phyloP scores from a whole-genome alignment of 768 basidiomycete genomes.

The Kwoniella botswanensis region DNA sequence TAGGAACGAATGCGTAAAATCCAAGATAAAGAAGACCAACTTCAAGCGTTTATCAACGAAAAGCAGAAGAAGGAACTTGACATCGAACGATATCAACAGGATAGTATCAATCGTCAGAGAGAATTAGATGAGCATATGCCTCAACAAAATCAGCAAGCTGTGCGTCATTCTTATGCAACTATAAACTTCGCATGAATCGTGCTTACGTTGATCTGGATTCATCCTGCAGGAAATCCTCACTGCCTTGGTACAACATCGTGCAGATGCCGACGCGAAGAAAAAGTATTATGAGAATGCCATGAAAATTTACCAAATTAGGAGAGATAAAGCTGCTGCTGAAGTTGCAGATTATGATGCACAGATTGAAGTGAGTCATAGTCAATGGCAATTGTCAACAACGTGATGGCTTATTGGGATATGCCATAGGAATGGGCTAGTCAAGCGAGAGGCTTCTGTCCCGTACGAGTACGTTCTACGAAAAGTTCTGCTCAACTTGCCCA shows the following conservation, averaged over 20 bases:
- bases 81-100: conserved; percentile 10
- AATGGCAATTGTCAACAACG: background rate
- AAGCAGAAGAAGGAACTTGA: conserved; percentile 58
- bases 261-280: conserved; percentile 5
- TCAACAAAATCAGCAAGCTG: conserved; percentile 67
- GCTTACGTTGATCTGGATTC: conserved; percentile 56
- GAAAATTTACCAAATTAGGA: conserved; percentile 4
- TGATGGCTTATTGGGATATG: background rate
- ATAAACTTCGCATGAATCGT: conserved; percentile 63
- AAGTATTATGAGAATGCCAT: conserved; percentile 12
- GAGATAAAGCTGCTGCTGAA: conserved; percentile 2
- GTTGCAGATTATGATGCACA: conserved; percentile 1
- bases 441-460: conserved; percentile 27
- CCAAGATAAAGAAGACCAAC: conserved; percentile 64
- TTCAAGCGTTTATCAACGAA: conserved; percentile 55
- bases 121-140: conserved; percentile 62
- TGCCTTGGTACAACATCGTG: background rate
- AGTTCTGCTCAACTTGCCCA: conserved; percentile 7
- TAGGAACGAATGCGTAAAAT: conserved; percentile 15
- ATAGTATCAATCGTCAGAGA: conserved; percentile 62
- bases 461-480: conserved; percentile 12
- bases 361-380: conserved; percentile 14
- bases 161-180: conserved; percentile 51
- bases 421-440: conserved; percentile 34
- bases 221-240: conserved; percentile 14